phyloP scores from a whole-genome alignment of 108 stramenopile genomes.

The Fragilaria crotonensis region DNA sequence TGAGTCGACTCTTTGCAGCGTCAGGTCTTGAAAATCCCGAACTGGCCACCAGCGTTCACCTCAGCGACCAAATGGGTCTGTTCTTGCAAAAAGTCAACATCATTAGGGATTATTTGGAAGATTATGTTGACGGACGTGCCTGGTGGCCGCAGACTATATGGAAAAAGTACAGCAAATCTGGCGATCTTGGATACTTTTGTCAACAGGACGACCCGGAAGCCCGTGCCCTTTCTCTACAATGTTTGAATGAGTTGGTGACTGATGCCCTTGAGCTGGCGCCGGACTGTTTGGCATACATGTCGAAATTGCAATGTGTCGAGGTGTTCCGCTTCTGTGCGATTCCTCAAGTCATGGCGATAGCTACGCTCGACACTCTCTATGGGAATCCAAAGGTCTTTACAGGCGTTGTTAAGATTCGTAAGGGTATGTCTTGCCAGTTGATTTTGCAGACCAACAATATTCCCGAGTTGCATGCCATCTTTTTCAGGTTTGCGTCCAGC shows the following conservation, averaged over 20 bases:
- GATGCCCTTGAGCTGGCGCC: constrained; percentile 94
- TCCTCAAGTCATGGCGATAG: constrained; percentile 99
- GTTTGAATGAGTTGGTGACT: constrained; percentile 94
- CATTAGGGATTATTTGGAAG: constrained; percentile 99
- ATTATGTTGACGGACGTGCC: constrained; percentile 97
- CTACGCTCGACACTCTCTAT: constrained; percentile 94
- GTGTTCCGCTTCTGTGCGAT: constrained; percentile 98
- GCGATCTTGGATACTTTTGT: constrained; percentile 84
- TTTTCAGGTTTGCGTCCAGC: constrained; percentile 49
- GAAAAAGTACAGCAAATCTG: constrained; percentile 75
- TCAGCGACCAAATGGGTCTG: constrained; percentile 96
- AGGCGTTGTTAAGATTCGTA: constrained; percentile 96
- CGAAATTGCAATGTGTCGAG: constrained; percentile 70
- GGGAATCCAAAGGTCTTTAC: constrained; percentile 92
- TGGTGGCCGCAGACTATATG: constrained; percentile 97
- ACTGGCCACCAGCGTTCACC: constrained; percentile 52
- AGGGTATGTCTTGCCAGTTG: constrained; percentile 78
- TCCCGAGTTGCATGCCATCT: constrained; percentile 67
- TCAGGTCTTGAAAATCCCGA: constrained; percentile 67
- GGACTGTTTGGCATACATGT: constrained; percentile 91
- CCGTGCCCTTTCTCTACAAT: constrained; percentile 44
- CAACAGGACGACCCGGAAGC: constrained; percentile 48
- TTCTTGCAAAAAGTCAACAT: constrained; percentile 99
- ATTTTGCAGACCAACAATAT: constrained; percentile 63
- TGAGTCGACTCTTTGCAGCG: constrained; percentile 89